Conservation (phyloP, 805 yeast species). For the Schwanniomyces occidentalis region DNA sequence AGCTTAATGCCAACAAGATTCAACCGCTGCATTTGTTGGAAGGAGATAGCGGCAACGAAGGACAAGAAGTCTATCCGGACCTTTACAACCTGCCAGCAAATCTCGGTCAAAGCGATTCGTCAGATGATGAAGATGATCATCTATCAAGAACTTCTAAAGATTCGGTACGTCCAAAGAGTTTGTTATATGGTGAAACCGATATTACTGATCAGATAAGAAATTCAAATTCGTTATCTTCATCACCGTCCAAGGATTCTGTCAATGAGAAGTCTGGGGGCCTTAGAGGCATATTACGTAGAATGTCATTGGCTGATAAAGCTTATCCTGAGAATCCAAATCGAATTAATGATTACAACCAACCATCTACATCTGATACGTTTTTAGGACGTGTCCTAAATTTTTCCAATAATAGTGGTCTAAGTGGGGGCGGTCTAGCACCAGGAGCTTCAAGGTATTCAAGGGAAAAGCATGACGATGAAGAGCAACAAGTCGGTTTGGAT, state of each 20-base stretch:
- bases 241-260: slow-evolving; percentile 10
- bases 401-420: slow-evolving; percentile 22
- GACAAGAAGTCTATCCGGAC: background rate
- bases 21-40: slow-evolving; percentile 5
- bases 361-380: slow-evolving; percentile 36
- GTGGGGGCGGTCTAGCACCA: slow-evolving; percentile 46
- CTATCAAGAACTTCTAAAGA: slow-evolving; percentile 11
- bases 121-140: slow-evolving; percentile 6
- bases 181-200: slow-evolving; percentile 17
- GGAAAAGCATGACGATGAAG: slow-evolving; percentile 37
- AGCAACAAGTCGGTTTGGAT: slow-evolving; percentile 27
- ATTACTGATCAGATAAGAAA: slow-evolving; percentile 21
- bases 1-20: slow-evolving; percentile 9
- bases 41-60: slow-evolving; percentile 9
- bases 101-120: background rate
- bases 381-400: slow-evolving; percentile 36
- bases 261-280: slow-evolving; percentile 14
- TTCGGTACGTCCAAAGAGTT: slow-evolving; percentile 3
- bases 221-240: slow-evolving; percentile 8
- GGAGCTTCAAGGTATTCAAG: slow-evolving; percentile 29
- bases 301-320: slow-evolving; percentile 35
- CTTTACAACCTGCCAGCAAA: background rate
- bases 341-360: slow-evolving; percentile 10
- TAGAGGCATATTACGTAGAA: slow-evolving; percentile 34
- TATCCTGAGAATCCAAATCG: slow-evolving; percentile 19